Percentiles rank a stretch among this genome's conserved stretches.
These are phyloP conservation scores for Eutrema salsugineum DNA, from an alignment of 441 rosid species.

Conservation along the genomic window DNA sequence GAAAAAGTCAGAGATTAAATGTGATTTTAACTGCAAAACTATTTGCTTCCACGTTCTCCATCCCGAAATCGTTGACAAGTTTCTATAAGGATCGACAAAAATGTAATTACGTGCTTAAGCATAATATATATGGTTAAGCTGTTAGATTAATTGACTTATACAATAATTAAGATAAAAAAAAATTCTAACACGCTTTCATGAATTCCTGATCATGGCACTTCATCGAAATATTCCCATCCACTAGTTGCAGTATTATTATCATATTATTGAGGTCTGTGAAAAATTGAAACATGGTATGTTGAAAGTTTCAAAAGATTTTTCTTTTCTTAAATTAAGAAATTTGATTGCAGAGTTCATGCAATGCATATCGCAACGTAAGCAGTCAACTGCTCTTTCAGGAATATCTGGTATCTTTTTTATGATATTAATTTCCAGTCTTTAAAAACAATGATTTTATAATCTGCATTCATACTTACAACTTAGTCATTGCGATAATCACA, in stretches of 20 bases:
- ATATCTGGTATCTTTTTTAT: conserved; percentile 35
- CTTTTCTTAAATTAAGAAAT: neutral
- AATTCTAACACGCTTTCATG: conserved; percentile 11
- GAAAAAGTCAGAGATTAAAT: conserved; percentile 12
- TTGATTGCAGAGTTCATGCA: conserved; percentile 28
- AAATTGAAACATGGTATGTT: conserved; percentile 12
- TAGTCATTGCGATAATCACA: neutral
- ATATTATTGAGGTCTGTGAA: neutral
- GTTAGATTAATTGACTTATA: conserved; percentile 9
- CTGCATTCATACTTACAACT: neutral
- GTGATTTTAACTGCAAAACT: neutral
- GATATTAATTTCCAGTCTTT: neutral
- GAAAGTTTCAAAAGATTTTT: conserved; percentile 14
- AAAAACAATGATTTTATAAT: neutral
- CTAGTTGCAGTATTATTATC: conserved; percentile 13
- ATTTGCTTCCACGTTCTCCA: conserved; percentile 29
- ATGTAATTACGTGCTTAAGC: conserved; percentile 28
- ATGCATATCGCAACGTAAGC: conserved; percentile 27
- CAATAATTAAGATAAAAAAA: neutral
- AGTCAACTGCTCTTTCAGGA: conserved; percentile 17
- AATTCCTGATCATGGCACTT: conserved; percentile 11
- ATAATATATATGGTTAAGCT: conserved; percentile 13
- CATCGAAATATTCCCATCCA: conserved; percentile 10
- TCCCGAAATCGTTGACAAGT: conserved; percentile 23
- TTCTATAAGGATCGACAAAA: neutral